Evolutionary conservation across 2,329 filamentous ascomycete species (phyloP).

Genomic region (Alternaria alternata): DNA sequence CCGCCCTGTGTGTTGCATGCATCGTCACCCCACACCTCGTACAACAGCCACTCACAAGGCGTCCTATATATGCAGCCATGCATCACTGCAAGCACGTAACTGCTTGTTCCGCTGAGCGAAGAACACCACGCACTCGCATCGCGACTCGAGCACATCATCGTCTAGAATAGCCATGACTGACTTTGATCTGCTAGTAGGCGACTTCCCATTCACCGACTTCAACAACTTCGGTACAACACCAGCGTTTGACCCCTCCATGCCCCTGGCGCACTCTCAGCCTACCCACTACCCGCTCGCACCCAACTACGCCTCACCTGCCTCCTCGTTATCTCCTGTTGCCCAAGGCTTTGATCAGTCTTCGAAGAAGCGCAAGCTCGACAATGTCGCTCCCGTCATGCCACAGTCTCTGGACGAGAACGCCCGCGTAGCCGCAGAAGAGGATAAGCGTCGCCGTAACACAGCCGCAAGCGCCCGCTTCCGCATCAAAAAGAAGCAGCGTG

Average conservation of each 20-base stretch:
- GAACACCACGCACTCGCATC: slow-evolving; percentile 23
- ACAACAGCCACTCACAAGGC: slow-evolving; percentile 36
- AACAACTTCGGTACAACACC: slow-evolving; percentile 48
- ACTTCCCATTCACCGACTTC: slow-evolving; percentile 59
- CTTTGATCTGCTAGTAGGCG: slow-evolving; percentile 48
- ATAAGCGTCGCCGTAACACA: slow-evolving; percentile 63
- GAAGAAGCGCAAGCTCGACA: slow-evolving; percentile 59
- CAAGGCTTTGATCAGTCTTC: slow-evolving; percentile 42
- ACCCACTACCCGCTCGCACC: slow-evolving; percentile 35
- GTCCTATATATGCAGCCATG: slow-evolving; percentile 29
- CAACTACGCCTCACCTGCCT: slow-evolving; percentile 40
- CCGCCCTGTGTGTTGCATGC: slow-evolving; percentile 37
- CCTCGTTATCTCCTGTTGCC: slow-evolving; percentile 41
- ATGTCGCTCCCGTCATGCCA: slow-evolving; percentile 39
- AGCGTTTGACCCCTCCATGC: slow-evolving; percentile 44
- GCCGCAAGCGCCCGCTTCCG: slow-evolving; percentile 62
- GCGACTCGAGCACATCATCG: slow-evolving; percentile 15
- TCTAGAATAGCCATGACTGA: slow-evolving; percentile 42
- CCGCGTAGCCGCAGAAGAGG: slow-evolving; percentile 59
- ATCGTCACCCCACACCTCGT: slow-evolving; percentile 37
- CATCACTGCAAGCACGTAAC: slow-evolving; percentile 50
- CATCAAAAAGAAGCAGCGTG: slow-evolving; percentile 64
- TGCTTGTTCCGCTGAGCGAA: slow-evolving; percentile 26
- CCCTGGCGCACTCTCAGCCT: slow-evolving; percentile 38
- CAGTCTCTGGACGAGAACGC: slow-evolving; percentile 55